These are phyloP conservation scores for Candida glaebosa DNA, from an alignment of 805 yeast genomes.

Conservation along the genomic window DNA sequence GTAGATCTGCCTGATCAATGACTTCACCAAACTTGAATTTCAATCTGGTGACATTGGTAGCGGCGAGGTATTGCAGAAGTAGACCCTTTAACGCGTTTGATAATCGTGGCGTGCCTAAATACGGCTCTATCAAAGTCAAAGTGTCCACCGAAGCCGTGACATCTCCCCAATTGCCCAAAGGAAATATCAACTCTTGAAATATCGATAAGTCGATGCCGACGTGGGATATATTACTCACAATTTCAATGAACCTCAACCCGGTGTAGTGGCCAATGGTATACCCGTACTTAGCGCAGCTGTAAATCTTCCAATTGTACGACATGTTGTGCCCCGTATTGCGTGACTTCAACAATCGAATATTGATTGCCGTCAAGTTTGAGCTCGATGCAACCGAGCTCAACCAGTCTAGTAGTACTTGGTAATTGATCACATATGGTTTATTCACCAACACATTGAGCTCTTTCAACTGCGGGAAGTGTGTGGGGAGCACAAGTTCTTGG, in stretches of 20 bases:
- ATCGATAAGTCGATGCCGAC: conserved; percentile 14
- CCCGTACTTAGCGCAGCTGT: conserved; percentile 3
- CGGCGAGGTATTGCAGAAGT: conserved; percentile 12
- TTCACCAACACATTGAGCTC: conserved; percentile 8
- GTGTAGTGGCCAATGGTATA: conserved; percentile 4
- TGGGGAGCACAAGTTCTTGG: background rate
- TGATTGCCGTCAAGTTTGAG: background rate
- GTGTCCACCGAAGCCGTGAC: background rate
- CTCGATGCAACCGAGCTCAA: background rate
- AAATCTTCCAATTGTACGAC: conserved; percentile 3
- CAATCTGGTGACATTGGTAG: conserved; percentile 12
- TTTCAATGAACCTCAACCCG: conserved; percentile 4
- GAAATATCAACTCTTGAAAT: conserved; percentile 7
- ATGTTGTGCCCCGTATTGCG: background rate
- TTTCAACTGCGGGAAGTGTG: background rate
- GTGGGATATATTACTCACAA: conserved; percentile 1
- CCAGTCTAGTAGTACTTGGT: conserved; percentile 5
- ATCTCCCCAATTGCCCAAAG: background rate
- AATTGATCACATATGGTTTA: conserved; percentile 5
- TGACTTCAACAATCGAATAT: background rate
- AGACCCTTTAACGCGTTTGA: conserved; percentile 9
- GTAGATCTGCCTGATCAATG: conserved; percentile 21
- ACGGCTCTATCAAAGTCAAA: conserved; percentile 20
- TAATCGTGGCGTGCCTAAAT: conserved; percentile 15
- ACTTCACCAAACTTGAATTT: conserved; percentile 27